Evolutionary conservation across 2,329 filamentous ascomycete genomes (phyloP), one percentile per base, ranked within the genome.

Genomic region (Stagonosporopsis rhizophila): DNA sequence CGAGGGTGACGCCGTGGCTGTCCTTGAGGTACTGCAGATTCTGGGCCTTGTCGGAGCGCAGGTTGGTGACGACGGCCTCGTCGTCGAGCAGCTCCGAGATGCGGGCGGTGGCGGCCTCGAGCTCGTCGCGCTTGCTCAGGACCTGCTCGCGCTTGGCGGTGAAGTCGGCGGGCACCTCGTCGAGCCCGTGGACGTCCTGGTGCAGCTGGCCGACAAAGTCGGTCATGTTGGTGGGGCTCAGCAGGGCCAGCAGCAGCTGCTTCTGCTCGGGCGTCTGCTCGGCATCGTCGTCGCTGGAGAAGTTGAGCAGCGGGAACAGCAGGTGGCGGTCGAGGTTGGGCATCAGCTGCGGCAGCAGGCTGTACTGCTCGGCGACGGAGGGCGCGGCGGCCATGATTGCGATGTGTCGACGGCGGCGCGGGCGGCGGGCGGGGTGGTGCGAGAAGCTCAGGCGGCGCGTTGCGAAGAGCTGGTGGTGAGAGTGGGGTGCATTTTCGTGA

Each of bases 21-120:
- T 96, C 95, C 85, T 98, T 96, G 65, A 99, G 81, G 77, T 94
- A 99, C 77, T 94, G 92, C 88, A 99, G 89, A 83, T 99, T 99
- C 80, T 94, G 93, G 75, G 93, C 91, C 85, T 99, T 99, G 85
- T 99, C 95, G 77, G 90, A 95, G 69, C 95, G 85, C 73, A 99
- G 84, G 75, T 94, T 93, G 66, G 88, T 89, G 65, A 98, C 89
- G 40, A 99, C 95, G 65, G 92, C 91, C 73, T 96, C 91, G 74
- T 95, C 88, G 59, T 89, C 89, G 71, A 99, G 81, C 58, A 99
- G 83, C 73, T 92, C 90, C 63, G 89, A 89, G 70, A 99, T 93
- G 83, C 93, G 94, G 79, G 86, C 87, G 62, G 91, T 96, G 75
- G 93, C 90, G 74, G 95, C 87, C 80, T 94, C 89, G 76, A 89